These are phyloP conservation scores for Gossypium davidsonii DNA, from an alignment of 441 rosid genomes.

Conservation along the genomic window DNA sequence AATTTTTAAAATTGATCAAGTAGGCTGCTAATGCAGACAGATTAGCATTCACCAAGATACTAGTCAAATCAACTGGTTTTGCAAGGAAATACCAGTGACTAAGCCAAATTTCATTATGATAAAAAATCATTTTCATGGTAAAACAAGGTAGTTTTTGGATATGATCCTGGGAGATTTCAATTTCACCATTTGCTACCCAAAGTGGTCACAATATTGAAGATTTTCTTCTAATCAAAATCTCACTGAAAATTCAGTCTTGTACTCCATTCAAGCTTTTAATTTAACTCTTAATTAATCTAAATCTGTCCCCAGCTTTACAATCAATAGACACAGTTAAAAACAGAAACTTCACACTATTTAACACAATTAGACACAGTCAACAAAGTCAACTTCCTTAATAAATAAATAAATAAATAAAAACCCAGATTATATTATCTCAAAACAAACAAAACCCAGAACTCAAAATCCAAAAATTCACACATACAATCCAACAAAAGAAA, in stretches of 20 bases:
- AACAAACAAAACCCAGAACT: slow-evolving; percentile 11
- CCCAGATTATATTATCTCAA: background rate
- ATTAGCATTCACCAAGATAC: background rate
- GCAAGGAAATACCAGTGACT: background rate
- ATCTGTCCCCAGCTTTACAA: background rate
- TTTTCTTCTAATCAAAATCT: background rate
- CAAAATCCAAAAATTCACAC: background rate
- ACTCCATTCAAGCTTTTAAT: background rate
- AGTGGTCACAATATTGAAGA: background rate
- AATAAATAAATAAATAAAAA: background rate
- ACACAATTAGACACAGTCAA: background rate
- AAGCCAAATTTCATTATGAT: background rate
- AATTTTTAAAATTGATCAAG: background rate
- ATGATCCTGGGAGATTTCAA: background rate
- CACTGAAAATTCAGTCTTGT: background rate
- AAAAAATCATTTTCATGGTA: background rate
- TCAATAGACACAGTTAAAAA: background rate
- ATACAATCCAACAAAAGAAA: background rate
- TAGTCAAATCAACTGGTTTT: background rate
- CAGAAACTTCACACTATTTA: background rate
- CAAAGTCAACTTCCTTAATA: background rate
- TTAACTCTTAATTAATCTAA: background rate
- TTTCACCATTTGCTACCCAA: background rate
- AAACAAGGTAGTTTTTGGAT: no score
- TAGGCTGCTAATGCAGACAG: background rate